phyloP scores from a whole-genome alignment of 805 yeast species.

The Candida anglica region DNA sequence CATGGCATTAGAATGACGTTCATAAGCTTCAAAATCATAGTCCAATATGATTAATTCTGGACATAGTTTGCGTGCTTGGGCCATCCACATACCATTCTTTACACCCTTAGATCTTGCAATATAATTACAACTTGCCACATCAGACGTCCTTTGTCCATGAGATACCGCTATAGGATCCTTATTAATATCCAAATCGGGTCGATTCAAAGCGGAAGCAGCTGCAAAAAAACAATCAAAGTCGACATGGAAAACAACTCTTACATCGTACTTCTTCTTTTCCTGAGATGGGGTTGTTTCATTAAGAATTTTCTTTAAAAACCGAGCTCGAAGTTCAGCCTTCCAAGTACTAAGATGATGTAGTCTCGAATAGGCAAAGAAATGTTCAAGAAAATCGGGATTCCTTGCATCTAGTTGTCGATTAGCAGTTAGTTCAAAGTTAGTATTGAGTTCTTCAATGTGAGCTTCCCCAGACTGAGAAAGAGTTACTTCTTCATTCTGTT shows the following conservation, averaged over 20 bases:
- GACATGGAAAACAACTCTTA: constrained; percentile 59
- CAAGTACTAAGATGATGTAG: constrained; percentile 85
- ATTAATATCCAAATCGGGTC: constrained; percentile 49
- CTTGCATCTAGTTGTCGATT: constrained; percentile 59
- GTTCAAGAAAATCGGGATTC: constrained; percentile 69
- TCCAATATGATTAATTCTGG: constrained; percentile 62
- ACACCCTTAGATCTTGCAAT: constrained; percentile 78
- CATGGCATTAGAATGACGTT: constrained; percentile 56
- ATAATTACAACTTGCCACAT: constrained; percentile 90
- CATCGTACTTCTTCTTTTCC: neutral
- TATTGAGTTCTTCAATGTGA: constrained; percentile 3
- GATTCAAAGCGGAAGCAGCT: constrained; percentile 64
- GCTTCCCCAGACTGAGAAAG: constrained; percentile 9
- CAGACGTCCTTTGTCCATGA: constrained; percentile 61
- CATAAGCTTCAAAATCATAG: constrained; percentile 75
- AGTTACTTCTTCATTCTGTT: constrained; percentile 5
- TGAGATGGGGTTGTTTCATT: constrained; percentile 10
- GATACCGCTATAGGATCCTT: constrained; percentile 59
- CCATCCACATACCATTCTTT: constrained; percentile 87
- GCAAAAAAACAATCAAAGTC: constrained; percentile 96
- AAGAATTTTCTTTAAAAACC: constrained; percentile 51
- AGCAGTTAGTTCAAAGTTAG: too few relatives aligned
- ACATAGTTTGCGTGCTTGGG: constrained; percentile 59
- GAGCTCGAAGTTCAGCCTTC: constrained; percentile 69
- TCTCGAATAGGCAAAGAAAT: constrained; percentile 77